Conservation (phyloP, 257 asterid genomes). For the Knoxia roxburghii region DNA sequence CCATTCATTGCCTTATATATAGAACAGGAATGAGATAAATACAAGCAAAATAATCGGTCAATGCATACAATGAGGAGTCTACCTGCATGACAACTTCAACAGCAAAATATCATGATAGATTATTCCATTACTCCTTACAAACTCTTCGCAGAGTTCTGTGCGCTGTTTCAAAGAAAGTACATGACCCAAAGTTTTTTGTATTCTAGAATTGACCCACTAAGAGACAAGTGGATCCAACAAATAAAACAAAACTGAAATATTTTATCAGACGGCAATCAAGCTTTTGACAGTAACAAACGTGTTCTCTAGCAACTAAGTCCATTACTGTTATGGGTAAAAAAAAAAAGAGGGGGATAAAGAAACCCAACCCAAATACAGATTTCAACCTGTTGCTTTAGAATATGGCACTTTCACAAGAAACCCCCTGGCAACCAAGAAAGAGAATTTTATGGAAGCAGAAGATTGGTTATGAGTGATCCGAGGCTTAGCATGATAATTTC, state of each 20-base stretch:
- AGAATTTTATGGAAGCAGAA: no score
- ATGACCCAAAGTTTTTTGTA: neutral
- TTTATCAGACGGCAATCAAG: neutral
- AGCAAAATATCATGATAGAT: neutral
- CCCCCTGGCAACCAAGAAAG: no score
- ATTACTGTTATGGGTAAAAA: no score
- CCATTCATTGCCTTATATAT: constrained; percentile 74
- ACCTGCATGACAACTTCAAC: constrained; percentile 7
- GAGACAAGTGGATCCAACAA: neutral
- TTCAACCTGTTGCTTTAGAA: no score
- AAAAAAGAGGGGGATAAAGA: neutral
- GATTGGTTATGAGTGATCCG: no score
- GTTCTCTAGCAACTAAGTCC: neutral
- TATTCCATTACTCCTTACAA: neutral
- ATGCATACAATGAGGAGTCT: neutral
- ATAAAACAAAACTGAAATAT: neutral
- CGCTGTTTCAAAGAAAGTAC: neutral
- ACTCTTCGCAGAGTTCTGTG: neutral
- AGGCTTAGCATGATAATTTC: neutral
- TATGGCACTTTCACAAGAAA: no score
- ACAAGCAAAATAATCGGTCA: neutral
- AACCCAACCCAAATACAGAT: neutral
- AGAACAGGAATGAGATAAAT: constrained; percentile 5
- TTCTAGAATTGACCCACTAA: neutral
- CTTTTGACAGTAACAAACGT: neutral